Evolutionary conservation across 805 yeast species (phyloP).

Genomic region (Kazachstania africana): DNA sequence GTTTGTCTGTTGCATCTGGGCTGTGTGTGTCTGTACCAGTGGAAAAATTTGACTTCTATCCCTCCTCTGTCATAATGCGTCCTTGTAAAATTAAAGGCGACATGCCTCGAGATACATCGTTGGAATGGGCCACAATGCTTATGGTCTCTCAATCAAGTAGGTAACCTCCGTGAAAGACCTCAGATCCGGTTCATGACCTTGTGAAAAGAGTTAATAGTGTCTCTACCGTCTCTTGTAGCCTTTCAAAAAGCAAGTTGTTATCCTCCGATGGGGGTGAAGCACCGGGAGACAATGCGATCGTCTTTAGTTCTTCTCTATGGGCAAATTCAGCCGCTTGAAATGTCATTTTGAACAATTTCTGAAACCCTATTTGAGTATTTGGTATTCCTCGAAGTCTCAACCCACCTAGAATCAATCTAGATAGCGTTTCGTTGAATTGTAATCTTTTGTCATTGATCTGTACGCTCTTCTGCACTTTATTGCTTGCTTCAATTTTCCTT

Average conservation of each 20-base stretch:
- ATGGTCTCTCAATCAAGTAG: no score
- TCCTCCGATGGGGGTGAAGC: not conserved
- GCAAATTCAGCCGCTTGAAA: slow-evolving; percentile 30
- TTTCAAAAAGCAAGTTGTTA: slow-evolving; percentile 17
- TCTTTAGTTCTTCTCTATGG: slow-evolving; percentile 17
- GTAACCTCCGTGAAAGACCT: no score
- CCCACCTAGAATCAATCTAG: slow-evolving; percentile 28
- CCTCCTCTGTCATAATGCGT: no score
- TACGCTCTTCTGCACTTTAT: slow-evolving; percentile 10
- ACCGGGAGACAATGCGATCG: no score
- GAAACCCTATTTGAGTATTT: slow-evolving; percentile 19
- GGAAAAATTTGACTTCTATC: no score
- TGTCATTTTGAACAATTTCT: slow-evolving; percentile 28
- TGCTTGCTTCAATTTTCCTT: slow-evolving; percentile 6
- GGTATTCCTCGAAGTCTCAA: slow-evolving; percentile 27
- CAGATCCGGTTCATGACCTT: slow-evolving; percentile 14
- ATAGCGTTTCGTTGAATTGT: slow-evolving; percentile 23
- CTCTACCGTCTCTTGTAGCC: slow-evolving; percentile 28
- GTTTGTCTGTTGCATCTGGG: no score
- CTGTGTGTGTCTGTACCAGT: no score
- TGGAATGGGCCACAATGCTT: no score
- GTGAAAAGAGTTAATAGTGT: slow-evolving; percentile 25
- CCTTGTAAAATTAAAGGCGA: no score
- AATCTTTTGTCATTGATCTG: slow-evolving; percentile 16
- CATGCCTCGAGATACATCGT: no score